These are phyloP conservation scores for Globisporangium rhizosaccharum DNA, from an alignment of 352 stramenopile species.

Conservation along the genomic window DNA sequence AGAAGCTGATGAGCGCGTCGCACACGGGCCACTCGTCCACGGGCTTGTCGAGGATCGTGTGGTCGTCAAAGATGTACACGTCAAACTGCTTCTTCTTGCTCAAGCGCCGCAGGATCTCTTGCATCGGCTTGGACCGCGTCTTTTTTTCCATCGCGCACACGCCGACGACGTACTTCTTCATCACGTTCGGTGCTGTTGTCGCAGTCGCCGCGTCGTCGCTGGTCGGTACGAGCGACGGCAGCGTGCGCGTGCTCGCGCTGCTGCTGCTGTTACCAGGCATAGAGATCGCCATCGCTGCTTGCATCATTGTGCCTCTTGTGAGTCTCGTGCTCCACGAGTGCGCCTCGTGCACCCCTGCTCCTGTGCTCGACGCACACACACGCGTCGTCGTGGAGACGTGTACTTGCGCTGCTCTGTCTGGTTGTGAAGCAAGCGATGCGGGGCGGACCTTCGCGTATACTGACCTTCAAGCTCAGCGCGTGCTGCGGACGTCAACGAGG, in stretches of 20 bases:
- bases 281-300: constrained; percentile 3
- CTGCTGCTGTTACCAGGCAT: not conserved
- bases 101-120: constrained; percentile 93
- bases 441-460: no score
- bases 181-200: not conserved
- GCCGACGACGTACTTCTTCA: constrained; percentile 86
- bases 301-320: not conserved
- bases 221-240: not conserved
- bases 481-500: no score
- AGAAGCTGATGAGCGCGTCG: constrained; percentile 99
- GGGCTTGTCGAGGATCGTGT: constrained; percentile 92
- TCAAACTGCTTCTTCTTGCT: constrained; percentile 93
- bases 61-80: constrained; percentile 97
- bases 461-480: no score
- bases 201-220: constrained; percentile 3
- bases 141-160: constrained; percentile 99
- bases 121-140: constrained; percentile 95
- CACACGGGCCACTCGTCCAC: constrained; percentile 94
- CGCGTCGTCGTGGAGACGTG: no score
- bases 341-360: no score
- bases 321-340: not conserved
- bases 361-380: not conserved
- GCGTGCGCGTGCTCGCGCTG: not conserved
- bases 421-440: no score
- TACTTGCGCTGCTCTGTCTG: no score